Conservation (phyloP, 2,329 filamentous ascomycete genomes). For the Grosmannia serpens region DNA sequence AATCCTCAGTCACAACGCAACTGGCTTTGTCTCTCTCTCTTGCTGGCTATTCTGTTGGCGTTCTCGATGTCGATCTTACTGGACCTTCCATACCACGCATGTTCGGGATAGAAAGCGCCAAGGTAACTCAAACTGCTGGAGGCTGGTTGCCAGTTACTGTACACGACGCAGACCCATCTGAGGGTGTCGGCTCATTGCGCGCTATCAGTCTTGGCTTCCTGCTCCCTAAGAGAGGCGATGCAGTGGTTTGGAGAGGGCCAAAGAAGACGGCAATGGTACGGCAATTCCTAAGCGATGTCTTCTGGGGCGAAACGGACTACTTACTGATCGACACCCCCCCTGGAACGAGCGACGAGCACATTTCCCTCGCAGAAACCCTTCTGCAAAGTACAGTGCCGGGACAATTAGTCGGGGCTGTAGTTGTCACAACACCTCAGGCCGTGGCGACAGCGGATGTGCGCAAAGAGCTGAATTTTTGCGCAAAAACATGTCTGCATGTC, state of each 20-base stretch:
- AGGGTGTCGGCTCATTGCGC: conserved; percentile 50
- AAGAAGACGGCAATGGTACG: conserved; percentile 99
- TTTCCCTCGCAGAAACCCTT: conserved; percentile 81
- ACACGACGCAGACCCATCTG: conserved; percentile 45
- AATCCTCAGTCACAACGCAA: conserved; percentile 95
- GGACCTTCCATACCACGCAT: conserved; percentile 94
- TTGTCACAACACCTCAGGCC: conserved; percentile 93
- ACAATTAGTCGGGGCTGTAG: conserved; percentile 74
- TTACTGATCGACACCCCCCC: conserved; percentile 92
- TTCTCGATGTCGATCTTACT: conserved; percentile 92
- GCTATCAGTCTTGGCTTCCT: conserved; percentile 95
- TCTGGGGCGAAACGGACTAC: conserved; percentile 82
- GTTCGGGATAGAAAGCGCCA: conserved; percentile 77
- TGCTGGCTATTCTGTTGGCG: conserved; percentile 78
- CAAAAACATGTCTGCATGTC: conserved; percentile 66
- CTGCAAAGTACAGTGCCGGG: conserved; percentile 50
- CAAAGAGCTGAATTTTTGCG: conserved; percentile 89
- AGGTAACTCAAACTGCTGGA: conserved; percentile 81
- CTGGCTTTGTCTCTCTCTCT: conserved; percentile 81
- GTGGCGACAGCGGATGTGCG: conserved; percentile 88
- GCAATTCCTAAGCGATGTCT: conserved; percentile 85
- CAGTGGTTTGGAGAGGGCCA: conserved; percentile 92
- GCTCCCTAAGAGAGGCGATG: conserved; percentile 69
- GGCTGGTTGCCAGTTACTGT: conserved; percentile 89
- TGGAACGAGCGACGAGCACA: conserved; percentile 94